Conservation (phyloP, 2,329 filamentous ascomycete genomes). For the Zalaria sp. region DNA sequence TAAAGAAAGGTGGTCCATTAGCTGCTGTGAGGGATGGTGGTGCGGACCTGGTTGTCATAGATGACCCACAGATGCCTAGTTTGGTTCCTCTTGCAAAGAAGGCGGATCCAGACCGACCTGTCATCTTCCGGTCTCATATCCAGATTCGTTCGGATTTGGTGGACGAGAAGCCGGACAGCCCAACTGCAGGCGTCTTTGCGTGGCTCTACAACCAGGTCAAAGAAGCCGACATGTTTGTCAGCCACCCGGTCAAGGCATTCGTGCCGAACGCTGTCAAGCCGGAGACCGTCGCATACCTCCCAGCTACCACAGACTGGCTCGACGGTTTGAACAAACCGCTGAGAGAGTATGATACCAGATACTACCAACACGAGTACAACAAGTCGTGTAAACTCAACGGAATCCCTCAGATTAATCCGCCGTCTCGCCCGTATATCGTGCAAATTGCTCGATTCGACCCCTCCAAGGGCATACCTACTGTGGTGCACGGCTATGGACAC, state of each 20-base stretch:
- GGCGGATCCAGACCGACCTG: slow-evolving; percentile 54
- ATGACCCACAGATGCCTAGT: slow-evolving; percentile 74
- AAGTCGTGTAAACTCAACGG: slow-evolving; percentile 43
- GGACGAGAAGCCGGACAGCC: slow-evolving; percentile 40
- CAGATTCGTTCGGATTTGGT: slow-evolving; percentile 66
- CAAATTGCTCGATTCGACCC: slow-evolving; percentile 76
- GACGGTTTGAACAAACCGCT: slow-evolving; percentile 70
- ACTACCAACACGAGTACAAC: slow-evolving; percentile 65
- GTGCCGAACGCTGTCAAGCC: slow-evolving; percentile 54
- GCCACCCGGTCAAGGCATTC: slow-evolving; percentile 63
- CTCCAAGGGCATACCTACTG: slow-evolving; percentile 66
- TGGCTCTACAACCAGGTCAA: slow-evolving; percentile 62
- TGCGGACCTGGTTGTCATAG: slow-evolving; percentile 63
- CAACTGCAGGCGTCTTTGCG: slow-evolving; percentile 60
- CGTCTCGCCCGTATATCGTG: slow-evolving; percentile 56
- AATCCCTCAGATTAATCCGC: slow-evolving; percentile 45
- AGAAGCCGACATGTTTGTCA: slow-evolving; percentile 64
- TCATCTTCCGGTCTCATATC: slow-evolving; percentile 73
- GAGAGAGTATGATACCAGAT: slow-evolving; percentile 53
- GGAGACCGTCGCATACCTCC: slow-evolving; percentile 58
- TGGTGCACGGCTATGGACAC: slow-evolving; percentile 61
- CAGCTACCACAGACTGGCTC: slow-evolving; percentile 72
- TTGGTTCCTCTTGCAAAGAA: slow-evolving; percentile 64
- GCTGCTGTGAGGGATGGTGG: slow-evolving; percentile 51
- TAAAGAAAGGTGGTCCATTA: slow-evolving; percentile 52